Evolutionary conservation across 176 grass and related monocot species (phyloP), one percentile per base, ranked within the genome.

Genomic region (Carex kokanica): DNA sequence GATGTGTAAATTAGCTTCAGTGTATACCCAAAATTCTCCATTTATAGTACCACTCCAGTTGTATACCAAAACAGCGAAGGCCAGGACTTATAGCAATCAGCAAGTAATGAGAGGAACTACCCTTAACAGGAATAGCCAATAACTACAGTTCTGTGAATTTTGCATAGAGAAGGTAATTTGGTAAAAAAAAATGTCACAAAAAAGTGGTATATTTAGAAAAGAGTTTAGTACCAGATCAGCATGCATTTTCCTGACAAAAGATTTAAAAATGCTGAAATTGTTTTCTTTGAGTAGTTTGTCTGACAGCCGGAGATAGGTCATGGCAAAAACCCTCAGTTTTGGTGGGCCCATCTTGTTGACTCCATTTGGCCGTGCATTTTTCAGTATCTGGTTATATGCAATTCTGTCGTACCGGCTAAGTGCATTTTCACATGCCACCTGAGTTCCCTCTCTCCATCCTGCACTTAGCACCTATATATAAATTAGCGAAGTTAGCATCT

Each of bases 201-300:
- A 47, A 83, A 15, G 24, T 8, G 16, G 24, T n/a, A 69, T 79
- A 24, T 56, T 5, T 14, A 59, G 65, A 52, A 65, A 3, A 29
- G 61, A 34, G 34, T 63, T 64, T 11, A 21, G 43, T 78, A 97
- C 95, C 92, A 88, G 85, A 56, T 98, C 88, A 86, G 95, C 95
- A 84, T 98, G 95, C 95, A 98, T 98, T 89, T 88, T 91, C 85
- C 79, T 86, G 32, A 91, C 90, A 88, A 97, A 97, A 64, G 72
- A 88, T 88, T 79, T 86, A 74, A 97, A 97, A 79, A 32, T 32
- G 3, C 32, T 54, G 57, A 89, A 97, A 88, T 91, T 97, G 60
- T 84, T 79, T 45, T 9, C 80, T 74, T 97, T 29, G 14, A 97
- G 56, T 63, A 97, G 81, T 32, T 91, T 88, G 75, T 92, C 84